Conservation (phyloP, 2,329 filamentous ascomycete species). For the Scortechinia acanthostroma region DNA sequence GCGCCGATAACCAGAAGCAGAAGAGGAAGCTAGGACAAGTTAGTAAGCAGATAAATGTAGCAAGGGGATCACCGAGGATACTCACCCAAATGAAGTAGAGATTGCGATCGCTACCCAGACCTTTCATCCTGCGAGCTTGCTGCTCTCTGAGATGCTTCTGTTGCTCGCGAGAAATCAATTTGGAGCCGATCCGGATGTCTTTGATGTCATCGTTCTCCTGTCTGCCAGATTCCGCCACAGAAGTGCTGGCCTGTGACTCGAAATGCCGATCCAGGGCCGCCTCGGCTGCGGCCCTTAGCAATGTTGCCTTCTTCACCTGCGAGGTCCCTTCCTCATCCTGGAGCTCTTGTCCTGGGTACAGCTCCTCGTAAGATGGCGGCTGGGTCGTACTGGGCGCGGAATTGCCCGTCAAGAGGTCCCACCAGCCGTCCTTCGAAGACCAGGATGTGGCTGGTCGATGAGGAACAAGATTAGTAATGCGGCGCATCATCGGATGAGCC, state of each 20-base stretch:
- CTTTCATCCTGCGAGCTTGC: slow-evolving; percentile 35
- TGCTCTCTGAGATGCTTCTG: slow-evolving; percentile 34
- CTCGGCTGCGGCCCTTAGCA: slow-evolving; percentile 29
- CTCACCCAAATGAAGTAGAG: slow-evolving; percentile 45
- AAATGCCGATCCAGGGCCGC: slow-evolving; percentile 33
- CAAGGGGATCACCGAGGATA: slow-evolving; percentile 4
- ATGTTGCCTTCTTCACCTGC: slow-evolving; percentile 10
- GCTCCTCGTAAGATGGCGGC: slow-evolving; percentile 73
- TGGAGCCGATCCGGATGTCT: slow-evolving; percentile 26
- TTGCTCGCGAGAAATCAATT: slow-evolving; percentile 30
- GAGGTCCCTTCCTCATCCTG: slow-evolving; percentile 25
- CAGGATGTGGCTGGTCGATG: slow-evolving; percentile 34
- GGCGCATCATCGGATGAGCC: slow-evolving; percentile 61
- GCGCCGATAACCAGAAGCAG: slow-evolving; percentile 31
- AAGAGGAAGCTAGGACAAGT: slow-evolving; percentile 30
- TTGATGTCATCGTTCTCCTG: slow-evolving; percentile 12
- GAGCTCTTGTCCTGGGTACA: slow-evolving; percentile 49
- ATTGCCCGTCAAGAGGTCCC: slow-evolving; percentile 53
- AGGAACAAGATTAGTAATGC: slow-evolving; percentile 69
- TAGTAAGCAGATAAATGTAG: slow-evolving; percentile 8
- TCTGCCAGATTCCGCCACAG: slow-evolving; percentile 8
- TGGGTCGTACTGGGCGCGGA: slow-evolving; percentile 35
- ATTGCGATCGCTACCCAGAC: slow-evolving; percentile 36
- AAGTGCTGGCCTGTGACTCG: slow-evolving; percentile 17
- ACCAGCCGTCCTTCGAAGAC: slow-evolving; percentile 51